Evolutionary conservation across 2,329 filamentous ascomycete genomes (phyloP).

Genomic region (Pyrenochaeta sp.): DNA sequence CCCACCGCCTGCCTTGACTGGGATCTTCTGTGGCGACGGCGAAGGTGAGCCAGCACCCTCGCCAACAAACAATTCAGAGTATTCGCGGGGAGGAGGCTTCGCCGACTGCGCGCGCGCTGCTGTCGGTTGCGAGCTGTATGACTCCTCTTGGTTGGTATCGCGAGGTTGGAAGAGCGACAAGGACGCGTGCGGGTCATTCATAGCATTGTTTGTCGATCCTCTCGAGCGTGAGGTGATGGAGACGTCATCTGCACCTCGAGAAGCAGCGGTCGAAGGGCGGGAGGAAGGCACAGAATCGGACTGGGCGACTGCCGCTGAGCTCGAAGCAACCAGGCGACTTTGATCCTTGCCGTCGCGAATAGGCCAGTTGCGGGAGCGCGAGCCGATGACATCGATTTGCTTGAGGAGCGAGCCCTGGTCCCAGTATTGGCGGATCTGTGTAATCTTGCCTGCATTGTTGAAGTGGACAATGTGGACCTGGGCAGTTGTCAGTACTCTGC

Average conservation of each 20-base stretch:
- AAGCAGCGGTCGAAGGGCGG: slow-evolving; percentile 44
- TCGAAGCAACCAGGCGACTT: slow-evolving; percentile 74
- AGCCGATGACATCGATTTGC: slow-evolving; percentile 92
- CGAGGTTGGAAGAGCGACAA: slow-evolving; percentile 78
- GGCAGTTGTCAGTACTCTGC: slow-evolving; percentile 16
- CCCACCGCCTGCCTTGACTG: slow-evolving; percentile 56
- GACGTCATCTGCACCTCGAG: slow-evolving; percentile 42
- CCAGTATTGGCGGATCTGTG: slow-evolving; percentile 90
- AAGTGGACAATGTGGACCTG: slow-evolving; percentile 83
- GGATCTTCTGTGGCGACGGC: slow-evolving; percentile 54
- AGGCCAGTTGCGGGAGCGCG: slow-evolving; percentile 91
- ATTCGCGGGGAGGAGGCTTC: slow-evolving; percentile 74
- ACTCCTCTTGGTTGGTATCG: slow-evolving; percentile 65
- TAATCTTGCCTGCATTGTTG: slow-evolving; percentile 77
- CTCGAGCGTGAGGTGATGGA: slow-evolving; percentile 51
- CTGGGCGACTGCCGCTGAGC: slow-evolving; percentile 55
- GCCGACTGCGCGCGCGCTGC: slow-evolving; percentile 69
- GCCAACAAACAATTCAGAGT: slow-evolving; percentile 73
- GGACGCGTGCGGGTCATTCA: slow-evolving; percentile 66
- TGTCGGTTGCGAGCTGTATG: slow-evolving; percentile 60
- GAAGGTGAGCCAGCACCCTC: slow-evolving; percentile 54
- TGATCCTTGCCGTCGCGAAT: slow-evolving; percentile 89
- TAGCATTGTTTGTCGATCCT: slow-evolving; percentile 48
- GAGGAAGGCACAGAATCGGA: slow-evolving; percentile 40
- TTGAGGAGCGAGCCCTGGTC: slow-evolving; percentile 94